Base-by-base conservation (phyloP, 352 stramenopile genomes). In the Phytophthora hibernalis region DNA sequence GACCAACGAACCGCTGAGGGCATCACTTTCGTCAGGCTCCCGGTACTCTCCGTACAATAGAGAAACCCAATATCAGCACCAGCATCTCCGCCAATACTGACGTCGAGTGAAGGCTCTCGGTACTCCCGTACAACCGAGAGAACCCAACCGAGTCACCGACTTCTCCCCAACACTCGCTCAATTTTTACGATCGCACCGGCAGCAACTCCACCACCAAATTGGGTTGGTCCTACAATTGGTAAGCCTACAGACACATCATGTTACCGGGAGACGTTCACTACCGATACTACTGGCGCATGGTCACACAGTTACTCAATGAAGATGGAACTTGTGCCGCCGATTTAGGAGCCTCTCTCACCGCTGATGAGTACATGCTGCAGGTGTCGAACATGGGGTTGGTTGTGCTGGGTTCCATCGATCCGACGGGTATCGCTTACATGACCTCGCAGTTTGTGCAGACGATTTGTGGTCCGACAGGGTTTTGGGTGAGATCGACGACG, bases 401-500 rank as follows among this genome's bases (percentile, higher is more conserved):
- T 26, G 5, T 54, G 69, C 2, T 72, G 56, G 15, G 64, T 60
- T 28, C 70, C 33, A 43, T 87, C 9, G 82, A 89, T 38, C 80
- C 80, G 0, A 84, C 71, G 0, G 76, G 80, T 3, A 68, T 91
- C 28, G 80, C 77, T 1, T 72, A 37, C 15, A 68, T 82, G 64
- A 70, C 52, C 2, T 77, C 69, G 28, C 74, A 85, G 53, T 89
- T 80, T 60, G 70, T 89, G 11, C 73, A 91, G 61, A 74, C 76
- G 3, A 77, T 89, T 28, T 91, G 82, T 24, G 80, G 82, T 6
- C 80, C 76, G 1, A 88, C 82, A 1, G 65, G 77, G 10, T 80
- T 85, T 43, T 58, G 10, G 78, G 80, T 1, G 74, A 88, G 24
- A 82, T 91, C 42, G 82, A 91, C 54, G 79, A 85, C 30, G 82